A percentile compares a stretch with the other conserved stretches of the same genome.
Conservation (phyloP, 306 rosid genomes). For the Neltuma alba region DNA sequence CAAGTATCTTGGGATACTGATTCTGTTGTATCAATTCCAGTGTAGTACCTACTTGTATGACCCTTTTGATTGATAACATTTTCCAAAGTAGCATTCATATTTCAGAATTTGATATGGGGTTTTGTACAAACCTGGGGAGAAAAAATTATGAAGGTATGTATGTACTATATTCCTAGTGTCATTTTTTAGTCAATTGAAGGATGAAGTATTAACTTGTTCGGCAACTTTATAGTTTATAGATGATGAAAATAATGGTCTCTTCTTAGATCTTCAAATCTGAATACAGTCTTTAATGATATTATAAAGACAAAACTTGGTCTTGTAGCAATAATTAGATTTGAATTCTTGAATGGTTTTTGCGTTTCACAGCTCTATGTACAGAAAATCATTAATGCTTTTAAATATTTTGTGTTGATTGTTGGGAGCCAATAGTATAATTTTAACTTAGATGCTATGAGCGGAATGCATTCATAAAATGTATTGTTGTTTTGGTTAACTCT, state of each 20-base stretch:
- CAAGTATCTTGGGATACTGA: constrained; percentile 78
- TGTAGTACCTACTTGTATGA: not conserved
- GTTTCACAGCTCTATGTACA: not conserved
- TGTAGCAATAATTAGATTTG: not conserved
- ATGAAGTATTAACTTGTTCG: not conserved
- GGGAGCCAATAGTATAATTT: not conserved
- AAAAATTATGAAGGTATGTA: constrained; percentile 32
- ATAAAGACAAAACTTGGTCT: constrained; percentile 5
- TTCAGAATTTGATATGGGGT: not conserved
- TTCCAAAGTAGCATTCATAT: not conserved
- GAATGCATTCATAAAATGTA: not conserved
- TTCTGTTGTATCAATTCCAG: constrained; percentile 9
- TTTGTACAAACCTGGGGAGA: not conserved
- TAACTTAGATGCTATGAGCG: not conserved
- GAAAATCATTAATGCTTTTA: not conserved
- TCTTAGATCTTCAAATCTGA: not conserved
- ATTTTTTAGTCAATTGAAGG: not conserved
- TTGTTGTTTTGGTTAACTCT: not conserved
- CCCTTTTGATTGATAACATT: not conserved
- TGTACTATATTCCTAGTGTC: constrained; percentile 23
- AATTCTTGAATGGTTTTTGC: not conserved
- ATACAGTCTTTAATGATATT: not conserved
- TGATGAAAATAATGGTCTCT: not conserved
- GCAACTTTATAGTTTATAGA: constrained; percentile 2
- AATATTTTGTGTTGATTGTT: not conserved